Evolutionary conservation across 1,284 basidiomycete species (phyloP).

Genomic region (Ceratobasidium sp.): DNA sequence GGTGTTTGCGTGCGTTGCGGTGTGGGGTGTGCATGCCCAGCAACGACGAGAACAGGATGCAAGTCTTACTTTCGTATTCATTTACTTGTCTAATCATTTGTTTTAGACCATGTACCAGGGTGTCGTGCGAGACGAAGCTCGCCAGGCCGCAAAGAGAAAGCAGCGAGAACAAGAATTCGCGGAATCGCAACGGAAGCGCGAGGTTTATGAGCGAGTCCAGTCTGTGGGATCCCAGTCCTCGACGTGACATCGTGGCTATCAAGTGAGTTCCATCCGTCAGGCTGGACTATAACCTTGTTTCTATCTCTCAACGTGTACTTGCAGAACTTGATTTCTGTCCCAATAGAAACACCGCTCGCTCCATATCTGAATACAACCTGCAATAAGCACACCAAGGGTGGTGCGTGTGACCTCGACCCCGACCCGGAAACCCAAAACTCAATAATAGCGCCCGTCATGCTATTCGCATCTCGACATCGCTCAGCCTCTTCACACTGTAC

Average conservation of each 20-base stretch:
- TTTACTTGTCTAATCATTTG: slow-evolving; percentile 3
- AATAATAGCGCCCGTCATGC: no score
- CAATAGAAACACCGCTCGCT: slow-evolving; percentile 13
- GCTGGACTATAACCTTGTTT: background rate
- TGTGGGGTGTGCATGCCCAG: slow-evolving; percentile 92
- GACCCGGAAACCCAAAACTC: no score
- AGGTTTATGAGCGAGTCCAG: slow-evolving; percentile 72
- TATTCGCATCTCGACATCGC: no score
- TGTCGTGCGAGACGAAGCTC: slow-evolving; percentile 85
- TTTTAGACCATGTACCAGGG: slow-evolving; percentile 89
- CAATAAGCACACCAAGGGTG: background rate
- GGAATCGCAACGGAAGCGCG: slow-evolving; percentile 68
- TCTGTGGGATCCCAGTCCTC: slow-evolving; percentile 49
- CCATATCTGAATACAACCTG: background rate
- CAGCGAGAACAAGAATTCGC: slow-evolving; percentile 49
- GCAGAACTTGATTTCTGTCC: background rate
- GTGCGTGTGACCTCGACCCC: no score
- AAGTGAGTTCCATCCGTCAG: slow-evolving; percentile 10
- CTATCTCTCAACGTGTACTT: slow-evolving; percentile 15
- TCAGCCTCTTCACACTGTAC: no score
- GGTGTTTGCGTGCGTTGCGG: slow-evolving; percentile 69
- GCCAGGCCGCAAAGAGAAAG: slow-evolving; percentile 72
- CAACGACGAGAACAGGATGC: slow-evolving; percentile 89
- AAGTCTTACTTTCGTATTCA: slow-evolving; percentile 43
- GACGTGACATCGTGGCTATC: background rate